Conservation (phyloP, 2,329 filamentous ascomycete genomes). For the Sphaerulina populicola region DNA sequence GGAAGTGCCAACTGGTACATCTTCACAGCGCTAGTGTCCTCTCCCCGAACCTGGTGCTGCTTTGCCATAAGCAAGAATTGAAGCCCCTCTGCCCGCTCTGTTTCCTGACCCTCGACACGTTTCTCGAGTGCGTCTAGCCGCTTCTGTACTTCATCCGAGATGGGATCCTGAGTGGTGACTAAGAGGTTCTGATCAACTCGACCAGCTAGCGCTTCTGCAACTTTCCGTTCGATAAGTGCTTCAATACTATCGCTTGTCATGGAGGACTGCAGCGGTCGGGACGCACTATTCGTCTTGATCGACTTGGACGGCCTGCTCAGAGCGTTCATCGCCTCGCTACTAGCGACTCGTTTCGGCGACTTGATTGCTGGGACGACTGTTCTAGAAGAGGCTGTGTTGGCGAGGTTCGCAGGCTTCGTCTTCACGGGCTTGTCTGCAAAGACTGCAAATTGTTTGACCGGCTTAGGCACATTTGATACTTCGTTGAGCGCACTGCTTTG, state of each 20-base stretch:
- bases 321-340: slow-evolving; percentile 31
- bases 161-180: slow-evolving; percentile 23
- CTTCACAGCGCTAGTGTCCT: slow-evolving; percentile 66
- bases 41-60: slow-evolving; percentile 76
- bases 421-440: slow-evolving; percentile 65
- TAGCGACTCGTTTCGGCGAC: slow-evolving; percentile 39
- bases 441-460: slow-evolving; percentile 75
- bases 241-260: slow-evolving; percentile 65
- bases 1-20: slow-evolving; percentile 81
- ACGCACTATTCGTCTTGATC: slow-evolving; percentile 30
- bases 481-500: slow-evolving; percentile 55
- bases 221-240: slow-evolving; percentile 83
- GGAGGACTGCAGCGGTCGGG: slow-evolving; percentile 14
- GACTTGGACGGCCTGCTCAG: slow-evolving; percentile 37
- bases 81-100: slow-evolving; percentile 75
- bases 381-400: slow-evolving; percentile 24
- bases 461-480: slow-evolving; percentile 52
- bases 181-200: slow-evolving; percentile 42
- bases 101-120: slow-evolving; percentile 63
- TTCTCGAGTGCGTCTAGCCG: slow-evolving; percentile 77
- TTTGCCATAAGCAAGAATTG: slow-evolving; percentile 84
- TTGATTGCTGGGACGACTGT: slow-evolving; percentile 15
- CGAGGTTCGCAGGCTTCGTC: slow-evolving; percentile 23
- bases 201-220: slow-evolving; percentile 80
- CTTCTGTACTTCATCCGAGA: slow-evolving; percentile 70